Percentiles rank a stretch among this genome's conserved stretches.
Evolutionary conservation across 768 basidiomycete genomes (phyloP).

Genomic region (Rickenella mellea): DNA sequence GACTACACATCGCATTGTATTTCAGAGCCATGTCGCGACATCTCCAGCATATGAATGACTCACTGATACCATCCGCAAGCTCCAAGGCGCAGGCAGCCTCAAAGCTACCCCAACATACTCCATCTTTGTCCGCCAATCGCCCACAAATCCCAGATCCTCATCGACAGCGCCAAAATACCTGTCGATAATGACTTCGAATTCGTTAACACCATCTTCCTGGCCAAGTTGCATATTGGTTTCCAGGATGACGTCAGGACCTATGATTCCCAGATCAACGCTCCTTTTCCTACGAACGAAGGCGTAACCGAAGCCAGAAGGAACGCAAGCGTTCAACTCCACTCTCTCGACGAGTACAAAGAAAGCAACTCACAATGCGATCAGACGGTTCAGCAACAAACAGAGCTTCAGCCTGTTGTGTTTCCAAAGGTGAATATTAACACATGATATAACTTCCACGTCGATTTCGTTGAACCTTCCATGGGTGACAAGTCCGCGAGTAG

Average conservation of each 20-base stretch:
- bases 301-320: constrained; percentile 97
- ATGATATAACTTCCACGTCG: constrained; percentile 26
- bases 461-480: background rate
- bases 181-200: constrained; percentile 80
- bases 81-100: constrained; percentile 97
- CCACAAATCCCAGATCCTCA: constrained; percentile 36
- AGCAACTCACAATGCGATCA: constrained; percentile 77
- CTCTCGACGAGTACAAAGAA: background rate
- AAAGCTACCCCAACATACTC: constrained; percentile 97
- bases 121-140: constrained; percentile 61
- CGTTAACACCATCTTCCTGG: constrained; percentile 89
- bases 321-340: background rate
- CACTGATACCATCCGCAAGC: constrained; percentile 93
- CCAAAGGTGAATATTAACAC: constrained; percentile 93
- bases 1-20: constrained; percentile 38
- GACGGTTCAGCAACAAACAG: constrained; percentile 86
- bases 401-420: constrained; percentile 84
- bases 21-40: background rate
- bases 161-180: constrained; percentile 70
- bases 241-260: constrained; percentile 94
- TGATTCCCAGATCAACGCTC: constrained; percentile 96
- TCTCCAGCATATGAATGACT: constrained; percentile 15
- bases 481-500: constrained; percentile 47
- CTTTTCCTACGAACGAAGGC: constrained; percentile 96
- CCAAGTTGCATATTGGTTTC: constrained; percentile 82